Evolutionary conservation across 2,329 filamentous ascomycete species (phyloP).

Genomic region (Diplodia seriata): DNA sequence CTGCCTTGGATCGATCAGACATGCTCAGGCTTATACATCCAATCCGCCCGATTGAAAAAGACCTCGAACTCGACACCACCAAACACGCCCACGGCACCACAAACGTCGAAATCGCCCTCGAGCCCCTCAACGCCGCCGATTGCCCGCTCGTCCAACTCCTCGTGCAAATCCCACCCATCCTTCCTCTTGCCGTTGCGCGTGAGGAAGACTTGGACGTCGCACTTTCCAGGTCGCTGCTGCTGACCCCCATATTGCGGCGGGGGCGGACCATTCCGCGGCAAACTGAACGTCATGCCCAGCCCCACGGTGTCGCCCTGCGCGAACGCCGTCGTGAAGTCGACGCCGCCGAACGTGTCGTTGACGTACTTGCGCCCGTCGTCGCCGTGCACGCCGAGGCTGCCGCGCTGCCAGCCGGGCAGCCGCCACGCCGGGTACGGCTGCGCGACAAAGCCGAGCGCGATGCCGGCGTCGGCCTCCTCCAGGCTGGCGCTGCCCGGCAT

Average conservation of each 20-base stretch:
- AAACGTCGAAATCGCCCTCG: slow-evolving; percentile 74
- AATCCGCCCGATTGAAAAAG: slow-evolving; percentile 65
- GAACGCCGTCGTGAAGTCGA: slow-evolving; percentile 71
- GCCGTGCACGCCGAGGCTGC: slow-evolving; percentile 75
- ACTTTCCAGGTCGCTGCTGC: slow-evolving; percentile 36
- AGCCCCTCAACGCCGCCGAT: slow-evolving; percentile 68
- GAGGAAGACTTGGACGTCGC: slow-evolving; percentile 70
- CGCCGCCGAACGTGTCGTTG: slow-evolving; percentile 77
- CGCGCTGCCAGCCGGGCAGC: slow-evolving; percentile 82
- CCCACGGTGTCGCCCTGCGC: slow-evolving; percentile 71
- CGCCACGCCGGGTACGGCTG: slow-evolving; percentile 79
- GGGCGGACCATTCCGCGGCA: slow-evolving; percentile 41
- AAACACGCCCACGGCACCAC: slow-evolving; percentile 74
- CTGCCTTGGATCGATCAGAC: not conserved
- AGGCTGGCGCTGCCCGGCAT: slow-evolving; percentile 36
- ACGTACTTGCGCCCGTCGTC: slow-evolving; percentile 80
- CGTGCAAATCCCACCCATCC: slow-evolving; percentile 74
- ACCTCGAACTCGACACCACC: slow-evolving; percentile 73
- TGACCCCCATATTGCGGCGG: slow-evolving; percentile 43
- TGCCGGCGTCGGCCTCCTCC: slow-evolving; percentile 57
- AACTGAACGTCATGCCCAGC: slow-evolving; percentile 70
- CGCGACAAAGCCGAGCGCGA: slow-evolving; percentile 74
- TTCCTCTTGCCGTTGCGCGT: slow-evolving; percentile 68
- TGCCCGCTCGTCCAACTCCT: slow-evolving; percentile 73
- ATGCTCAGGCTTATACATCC: slow-evolving; percentile 54